Evolutionary conservation across 352 stramenopile genomes (phyloP), one percentile per base, ranked within the genome.

Genomic region (Peronospora farinosa): DNA sequence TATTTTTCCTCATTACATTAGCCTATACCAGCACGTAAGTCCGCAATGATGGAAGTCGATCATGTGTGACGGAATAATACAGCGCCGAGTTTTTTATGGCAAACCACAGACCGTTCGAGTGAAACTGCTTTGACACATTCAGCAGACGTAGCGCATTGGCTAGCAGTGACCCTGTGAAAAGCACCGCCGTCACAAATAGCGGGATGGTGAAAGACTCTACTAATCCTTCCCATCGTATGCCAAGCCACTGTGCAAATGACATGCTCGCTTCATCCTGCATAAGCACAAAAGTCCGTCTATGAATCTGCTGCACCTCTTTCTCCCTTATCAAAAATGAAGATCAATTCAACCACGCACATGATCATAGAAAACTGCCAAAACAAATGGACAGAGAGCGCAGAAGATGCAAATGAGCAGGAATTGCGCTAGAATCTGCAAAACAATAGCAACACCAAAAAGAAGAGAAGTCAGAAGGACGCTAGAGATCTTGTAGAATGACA

Each of bases 381-480:
- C 65, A 31, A 92, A 89, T 23, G 84, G 84, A 40, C 82, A 92
- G 15, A 91, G 53, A 35, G 74, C 80, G 40, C 84, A 92, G 51
- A 92, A 84, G 32, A 94, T 88, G 65, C 72, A 88, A 41, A 95
- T 89, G n/a, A 93, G 63, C 52, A 92, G 61, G 63, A 92, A 94
- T 28, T 83, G 81, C 47, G 79, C 83, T 11, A 90, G 65, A 54
- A 95, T 94, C 84, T 95, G 40, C 17, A n/a, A n/a, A n/a, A n/a
- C n/a, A 52, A 25, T 19, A 41, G 21, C 15, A 35, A 35, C 10
- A 7, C 11, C 21, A 50, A 37, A 3, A 56, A 10, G 47, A 21
- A 51, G 35, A 10, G 47, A 21, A 51, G 35, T 52, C 1, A 60
- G 38, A 33, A 13, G 19, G 7, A 43, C 16, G 16, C 9, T 15